Evolutionary conservation across 768 basidiomycete genomes (phyloP).

Genomic region (Melanogaster broomeanus): DNA sequence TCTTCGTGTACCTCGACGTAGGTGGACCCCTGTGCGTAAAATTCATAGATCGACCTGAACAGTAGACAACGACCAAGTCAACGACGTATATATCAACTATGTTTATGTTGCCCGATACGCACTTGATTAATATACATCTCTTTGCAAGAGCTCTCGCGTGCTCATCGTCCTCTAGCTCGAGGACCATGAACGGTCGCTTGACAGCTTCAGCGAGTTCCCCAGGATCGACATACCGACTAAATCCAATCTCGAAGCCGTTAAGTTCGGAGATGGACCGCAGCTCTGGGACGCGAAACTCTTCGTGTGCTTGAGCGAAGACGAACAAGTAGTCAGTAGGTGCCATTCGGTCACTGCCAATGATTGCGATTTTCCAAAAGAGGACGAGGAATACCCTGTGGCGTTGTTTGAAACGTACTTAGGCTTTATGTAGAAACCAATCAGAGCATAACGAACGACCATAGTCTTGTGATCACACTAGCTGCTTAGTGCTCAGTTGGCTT

Average conservation of each 20-base stretch:
- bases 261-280: constrained; percentile 76
- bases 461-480: too few species aligned
- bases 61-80: background rate
- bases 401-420: constrained; percentile 17
- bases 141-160: constrained; percentile 73
- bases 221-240: constrained; percentile 40
- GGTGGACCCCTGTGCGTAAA: constrained; percentile 67
- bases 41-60: constrained; percentile 72
- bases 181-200: constrained; percentile 71
- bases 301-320: constrained; percentile 79
- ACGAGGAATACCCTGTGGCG: background rate
- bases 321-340: constrained; percentile 50
- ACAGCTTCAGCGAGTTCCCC: constrained; percentile 48
- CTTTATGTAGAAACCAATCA: constrained; percentile 2
- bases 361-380: background rate
- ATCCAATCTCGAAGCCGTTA: constrained; percentile 58
- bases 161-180: constrained; percentile 67
- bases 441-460: too few species aligned
- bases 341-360: constrained; percentile 12
- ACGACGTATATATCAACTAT: background rate
- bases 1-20: constrained; percentile 71
- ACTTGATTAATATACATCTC: constrained; percentile 87
- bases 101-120: constrained; percentile 21
- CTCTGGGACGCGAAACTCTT: constrained; percentile 84
- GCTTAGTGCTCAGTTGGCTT: too few species aligned